Evolutionary conservation across 2,329 filamentous ascomycete species (phyloP).

Genomic region (Aureobasidium lini): DNA sequence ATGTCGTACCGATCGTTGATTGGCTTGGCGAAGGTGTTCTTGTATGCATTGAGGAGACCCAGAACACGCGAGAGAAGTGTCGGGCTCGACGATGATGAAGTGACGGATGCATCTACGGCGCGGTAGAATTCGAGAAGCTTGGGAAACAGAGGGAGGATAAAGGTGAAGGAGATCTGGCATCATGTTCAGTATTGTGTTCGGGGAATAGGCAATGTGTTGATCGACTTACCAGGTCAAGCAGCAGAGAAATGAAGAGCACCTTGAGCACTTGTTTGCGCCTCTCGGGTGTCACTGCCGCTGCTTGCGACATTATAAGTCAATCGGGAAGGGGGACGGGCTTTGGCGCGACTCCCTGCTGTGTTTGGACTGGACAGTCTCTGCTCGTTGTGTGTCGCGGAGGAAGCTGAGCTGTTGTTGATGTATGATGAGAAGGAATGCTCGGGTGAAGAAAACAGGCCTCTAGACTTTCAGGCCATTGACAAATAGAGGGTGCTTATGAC

Average conservation of each 20-base stretch:
- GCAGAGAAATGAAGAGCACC: conserved; percentile 80
- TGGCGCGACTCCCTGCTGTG: not conserved
- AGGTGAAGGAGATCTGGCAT: conserved; percentile 86
- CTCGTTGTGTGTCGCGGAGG: not conserved
- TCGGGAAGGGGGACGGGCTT: not conserved
- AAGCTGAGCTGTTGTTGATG: not conserved
- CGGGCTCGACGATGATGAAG: conserved; percentile 33
- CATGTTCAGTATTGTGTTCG: not conserved
- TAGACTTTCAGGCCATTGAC: conserved; percentile 5
- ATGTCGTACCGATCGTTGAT: conserved; percentile 98
- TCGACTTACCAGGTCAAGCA: conserved; percentile 64
- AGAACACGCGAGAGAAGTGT: conserved; percentile 75
- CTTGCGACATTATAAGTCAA: not conserved
- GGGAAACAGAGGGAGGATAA: conserved; percentile 93
- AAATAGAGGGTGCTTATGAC: conserved; percentile 6
- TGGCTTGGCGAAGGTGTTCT: conserved; percentile 80
- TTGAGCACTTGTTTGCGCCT: conserved; percentile 70
- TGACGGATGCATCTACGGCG: conserved; percentile 59
- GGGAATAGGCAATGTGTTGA: not conserved
- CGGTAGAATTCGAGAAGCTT: conserved; percentile 95
- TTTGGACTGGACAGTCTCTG: too few relatives aligned
- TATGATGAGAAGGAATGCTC: not conserved
- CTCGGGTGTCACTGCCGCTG: conserved; percentile 17
- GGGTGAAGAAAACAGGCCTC: not conserved
- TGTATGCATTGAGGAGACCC: conserved; percentile 83